phyloP scores from a whole-genome alignment of 2,329 filamentous ascomycete genomes.

The Microdochium trichocladiopsis region DNA sequence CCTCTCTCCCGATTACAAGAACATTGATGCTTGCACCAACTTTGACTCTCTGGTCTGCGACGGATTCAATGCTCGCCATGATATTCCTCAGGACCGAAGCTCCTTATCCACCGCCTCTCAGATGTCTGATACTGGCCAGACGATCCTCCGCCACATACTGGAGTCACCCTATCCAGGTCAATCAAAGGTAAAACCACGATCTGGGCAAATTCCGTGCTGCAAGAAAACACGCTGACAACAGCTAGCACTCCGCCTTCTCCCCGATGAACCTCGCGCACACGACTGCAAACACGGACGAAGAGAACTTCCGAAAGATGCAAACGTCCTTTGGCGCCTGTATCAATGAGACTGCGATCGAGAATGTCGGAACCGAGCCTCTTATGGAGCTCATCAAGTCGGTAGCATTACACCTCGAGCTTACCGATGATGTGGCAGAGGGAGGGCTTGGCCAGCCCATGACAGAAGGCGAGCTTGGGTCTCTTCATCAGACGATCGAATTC shows the following conservation, averaged over 20 bases:
- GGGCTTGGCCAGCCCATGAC: not conserved
- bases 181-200: conserved; percentile 21
- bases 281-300: conserved; percentile 39
- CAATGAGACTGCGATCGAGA: conserved; percentile 49
- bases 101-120: conserved; percentile 52
- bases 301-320: conserved; percentile 62
- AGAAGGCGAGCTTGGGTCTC: not conserved
- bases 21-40: conserved; percentile 61
- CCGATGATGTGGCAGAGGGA: conserved; percentile 17
- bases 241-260: conserved; percentile 41
- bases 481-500: conserved; percentile 38
- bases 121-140: conserved; percentile 54
- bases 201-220: conserved; percentile 1
- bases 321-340: conserved; percentile 59
- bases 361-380: conserved; percentile 49
- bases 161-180: conserved; percentile 46
- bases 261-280: conserved; percentile 26
- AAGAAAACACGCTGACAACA: conserved; percentile 5
- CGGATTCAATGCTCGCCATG: conserved; percentile 57
- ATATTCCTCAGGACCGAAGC: conserved; percentile 57
- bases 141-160: conserved; percentile 53
- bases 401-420: conserved; percentile 11
- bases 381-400: conserved; percentile 46
- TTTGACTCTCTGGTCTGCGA: conserved; percentile 64
- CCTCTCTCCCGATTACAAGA: conserved; percentile 51